These are phyloP conservation scores for Nemania bipapillata DNA, from an alignment of 2,329 filamentous ascomycete genomes.

Conservation along the genomic window DNA sequence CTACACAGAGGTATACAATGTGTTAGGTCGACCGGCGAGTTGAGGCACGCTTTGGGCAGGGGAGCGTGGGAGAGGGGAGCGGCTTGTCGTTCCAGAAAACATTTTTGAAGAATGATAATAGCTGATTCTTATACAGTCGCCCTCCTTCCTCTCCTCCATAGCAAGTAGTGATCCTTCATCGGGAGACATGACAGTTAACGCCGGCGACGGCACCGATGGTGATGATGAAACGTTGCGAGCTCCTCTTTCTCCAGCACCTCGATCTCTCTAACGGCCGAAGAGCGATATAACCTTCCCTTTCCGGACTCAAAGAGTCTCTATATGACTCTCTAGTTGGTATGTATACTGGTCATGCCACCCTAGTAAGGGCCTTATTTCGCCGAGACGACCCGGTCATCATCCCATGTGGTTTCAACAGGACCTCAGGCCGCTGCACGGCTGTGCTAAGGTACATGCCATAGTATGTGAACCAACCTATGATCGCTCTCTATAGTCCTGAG, in stretches of 20 bases:
- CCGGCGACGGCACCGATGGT: neutral
- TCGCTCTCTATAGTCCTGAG: neutral
- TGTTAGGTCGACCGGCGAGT: neutral
- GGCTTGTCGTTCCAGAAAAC: conserved; percentile 4
- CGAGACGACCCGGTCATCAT: conserved; percentile 25
- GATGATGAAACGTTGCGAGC: conserved; percentile 32
- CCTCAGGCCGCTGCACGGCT: neutral
- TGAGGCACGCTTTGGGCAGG: neutral
- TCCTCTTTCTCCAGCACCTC: neutral
- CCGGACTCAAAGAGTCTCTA: conserved; percentile 17
- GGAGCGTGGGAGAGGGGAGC: neutral
- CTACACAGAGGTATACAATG: conserved; percentile 1
- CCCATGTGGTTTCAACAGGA: conserved; percentile 19
- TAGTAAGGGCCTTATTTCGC: conserved; percentile 30
- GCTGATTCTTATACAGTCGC: conserved; percentile 26
- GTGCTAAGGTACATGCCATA: conserved; percentile 11
- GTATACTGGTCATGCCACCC: conserved; percentile 31
- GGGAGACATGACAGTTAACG: neutral
- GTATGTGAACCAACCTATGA: conserved; percentile 7
- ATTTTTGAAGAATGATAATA: neutral
- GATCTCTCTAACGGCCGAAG: conserved; percentile 3
- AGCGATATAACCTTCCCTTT: conserved; percentile 38
- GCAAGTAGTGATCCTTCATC: neutral
- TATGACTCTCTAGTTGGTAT: conserved; percentile 5
- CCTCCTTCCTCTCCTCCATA: neutral